A percentile compares a stretch with the other conserved stretches of the same genome.
phyloP scores from a whole-genome alignment of 2,329 filamentous ascomycete genomes.

The Fusarium musae region DNA sequence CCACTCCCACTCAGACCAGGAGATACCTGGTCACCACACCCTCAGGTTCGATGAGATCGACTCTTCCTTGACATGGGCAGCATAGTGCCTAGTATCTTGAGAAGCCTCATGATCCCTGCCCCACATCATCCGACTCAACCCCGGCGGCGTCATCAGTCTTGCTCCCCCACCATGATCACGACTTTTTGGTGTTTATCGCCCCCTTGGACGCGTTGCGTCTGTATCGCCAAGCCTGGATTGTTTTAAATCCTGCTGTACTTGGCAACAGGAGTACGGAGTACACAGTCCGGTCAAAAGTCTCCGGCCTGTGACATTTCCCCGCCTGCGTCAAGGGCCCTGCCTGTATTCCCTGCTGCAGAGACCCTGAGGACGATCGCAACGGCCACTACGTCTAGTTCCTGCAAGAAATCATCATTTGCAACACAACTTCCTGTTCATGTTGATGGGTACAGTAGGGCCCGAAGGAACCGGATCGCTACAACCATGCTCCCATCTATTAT shows the following conservation, averaged over 20 bases:
- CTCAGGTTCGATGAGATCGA: conserved; percentile 37
- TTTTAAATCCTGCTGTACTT: conserved; percentile 6
- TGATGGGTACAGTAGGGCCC: conserved; percentile 12
- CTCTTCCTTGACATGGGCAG: conserved; percentile 36
- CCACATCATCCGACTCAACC: conserved; percentile 45
- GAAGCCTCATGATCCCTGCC: conserved; percentile 47
- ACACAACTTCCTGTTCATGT: not conserved
- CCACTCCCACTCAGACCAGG: conserved; percentile 14
- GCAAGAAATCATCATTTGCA: not conserved
- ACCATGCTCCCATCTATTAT: conserved; percentile 1
- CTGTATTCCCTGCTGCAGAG: conserved; percentile 16
- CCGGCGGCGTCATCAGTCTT: conserved; percentile 35
- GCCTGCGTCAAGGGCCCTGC: conserved; percentile 25
- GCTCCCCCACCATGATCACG: conserved; percentile 34
- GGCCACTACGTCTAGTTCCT: conserved; percentile 1
- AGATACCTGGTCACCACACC: conserved; percentile 38
- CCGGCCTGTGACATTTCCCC: conserved; percentile 28
- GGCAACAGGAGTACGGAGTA: not conserved
- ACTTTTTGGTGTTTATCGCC: conserved; percentile 27
- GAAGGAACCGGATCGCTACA: conserved; percentile 32
- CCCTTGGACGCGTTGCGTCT: conserved; percentile 30
- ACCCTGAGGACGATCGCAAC: conserved; percentile 35
- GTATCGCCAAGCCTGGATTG: conserved; percentile 17
- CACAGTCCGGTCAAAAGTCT: conserved; percentile 33
- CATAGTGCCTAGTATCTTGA: conserved; percentile 36